Conservation (phyloP, 805 yeast genomes). For the Candida schatavii region DNA sequence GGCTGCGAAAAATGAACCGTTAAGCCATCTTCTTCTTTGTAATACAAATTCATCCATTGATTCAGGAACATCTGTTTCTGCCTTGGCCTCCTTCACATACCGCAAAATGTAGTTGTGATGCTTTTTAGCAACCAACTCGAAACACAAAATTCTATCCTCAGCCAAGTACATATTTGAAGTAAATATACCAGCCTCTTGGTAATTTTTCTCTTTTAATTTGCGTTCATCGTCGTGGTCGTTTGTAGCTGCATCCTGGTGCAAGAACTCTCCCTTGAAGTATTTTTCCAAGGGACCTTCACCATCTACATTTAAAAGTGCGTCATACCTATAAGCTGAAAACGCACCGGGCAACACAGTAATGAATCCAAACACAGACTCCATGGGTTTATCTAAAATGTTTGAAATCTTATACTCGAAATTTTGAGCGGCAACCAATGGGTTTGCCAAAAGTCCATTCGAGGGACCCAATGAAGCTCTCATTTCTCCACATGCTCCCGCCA, state of each 20-base stretch:
- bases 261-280: constrained; percentile 88
- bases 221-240: constrained; percentile 38
- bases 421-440: constrained; percentile 94
- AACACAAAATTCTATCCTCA: constrained; percentile 93
- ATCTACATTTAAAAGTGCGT: constrained; percentile 65
- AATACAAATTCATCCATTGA: constrained; percentile 89
- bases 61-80: constrained; percentile 96
- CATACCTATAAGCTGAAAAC: constrained; percentile 87
- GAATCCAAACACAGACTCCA: constrained; percentile 92
- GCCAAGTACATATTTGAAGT: constrained; percentile 96
- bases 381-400: constrained; percentile 91
- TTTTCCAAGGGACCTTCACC: constrained; percentile 86
- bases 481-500: constrained; percentile 98
- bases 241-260: constrained; percentile 50
- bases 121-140: constrained; percentile 87
- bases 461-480: constrained; percentile 82
- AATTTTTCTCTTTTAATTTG: constrained; percentile 36
- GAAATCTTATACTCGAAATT: constrained; percentile 96
- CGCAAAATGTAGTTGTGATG: constrained; percentile 72
- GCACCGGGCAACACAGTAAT: constrained; percentile 96
- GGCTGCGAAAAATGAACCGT: constrained; percentile 97
- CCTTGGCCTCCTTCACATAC: constrained; percentile 84
- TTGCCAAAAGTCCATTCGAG: constrained; percentile 47
- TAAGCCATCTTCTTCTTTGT: constrained; percentile 97
- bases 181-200: constrained; percentile 64